A percentile compares a stretch with the other conserved stretches of the same genome.
Conservation (phyloP, 2,329 filamentous ascomycete species). For the Biscogniauxia sp. region DNA sequence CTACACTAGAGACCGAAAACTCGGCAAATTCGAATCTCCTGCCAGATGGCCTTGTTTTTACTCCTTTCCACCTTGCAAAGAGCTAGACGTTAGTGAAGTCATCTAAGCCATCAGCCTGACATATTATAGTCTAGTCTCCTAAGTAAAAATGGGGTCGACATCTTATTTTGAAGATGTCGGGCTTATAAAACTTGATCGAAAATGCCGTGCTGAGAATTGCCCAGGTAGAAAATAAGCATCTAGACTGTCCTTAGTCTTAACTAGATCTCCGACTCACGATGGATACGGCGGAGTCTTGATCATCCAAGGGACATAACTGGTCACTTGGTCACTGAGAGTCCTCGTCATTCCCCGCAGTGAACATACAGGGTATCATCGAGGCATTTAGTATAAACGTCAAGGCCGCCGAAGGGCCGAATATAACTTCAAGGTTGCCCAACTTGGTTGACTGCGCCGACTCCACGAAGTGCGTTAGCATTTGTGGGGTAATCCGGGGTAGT, state of each 20-base stretch:
- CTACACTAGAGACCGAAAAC: neutral
- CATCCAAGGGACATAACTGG: neutral
- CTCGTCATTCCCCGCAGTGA: neutral
- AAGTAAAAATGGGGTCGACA: neutral
- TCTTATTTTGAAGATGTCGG: neutral
- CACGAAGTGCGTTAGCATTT: neutral
- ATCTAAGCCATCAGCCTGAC: neutral
- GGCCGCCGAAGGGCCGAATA: constrained; percentile 15
- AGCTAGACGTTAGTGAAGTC: neutral
- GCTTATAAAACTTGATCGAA: neutral
- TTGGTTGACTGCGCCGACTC: neutral
- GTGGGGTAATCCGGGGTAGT: neutral
- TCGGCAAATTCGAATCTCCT: neutral
- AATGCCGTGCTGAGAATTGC: neutral
- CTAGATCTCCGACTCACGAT: neutral
- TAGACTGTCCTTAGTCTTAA: neutral
- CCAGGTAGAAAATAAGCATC: neutral
- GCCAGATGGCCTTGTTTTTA: neutral
- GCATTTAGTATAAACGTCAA: neutral
- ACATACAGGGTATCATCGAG: neutral
- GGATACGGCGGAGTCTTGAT: neutral
- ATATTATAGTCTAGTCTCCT: neutral
- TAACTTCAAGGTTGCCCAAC: neutral
- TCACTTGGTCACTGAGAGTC: neutral
- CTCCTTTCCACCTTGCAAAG: neutral